Base-by-base conservation (phyloP, 2,329 filamentous ascomycete genomes). In the Sphaceloma murrayae region DNA sequence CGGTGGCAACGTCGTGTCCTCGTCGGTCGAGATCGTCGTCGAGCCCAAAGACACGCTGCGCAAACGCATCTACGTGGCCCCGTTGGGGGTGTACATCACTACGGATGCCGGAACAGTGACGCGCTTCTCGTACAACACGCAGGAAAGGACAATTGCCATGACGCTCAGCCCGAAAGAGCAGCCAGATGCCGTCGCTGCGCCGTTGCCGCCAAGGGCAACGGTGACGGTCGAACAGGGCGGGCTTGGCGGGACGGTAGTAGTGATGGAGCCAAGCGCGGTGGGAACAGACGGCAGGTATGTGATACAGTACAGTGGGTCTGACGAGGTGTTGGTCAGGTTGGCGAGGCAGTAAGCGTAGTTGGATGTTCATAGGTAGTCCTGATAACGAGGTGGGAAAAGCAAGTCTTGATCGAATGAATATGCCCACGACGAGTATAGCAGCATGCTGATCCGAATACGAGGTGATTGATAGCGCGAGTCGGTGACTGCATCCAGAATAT, bases 31-130 rank as follows among this genome's bases (percentile, higher is more conserved):
- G 0, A 54, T 66, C 7, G 58, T 48, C 0, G 67, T 74, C 0
- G 48, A 58, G 40, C 65, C 68, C 0, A 64, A 55, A 16, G 72
- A 73, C 48, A 65, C 69, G 0, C 66, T 73, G 2, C 60, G 65
- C n/a, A 61, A 63, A 27, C 62, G 64, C 19, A 59, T 74, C 1
- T 75, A 71, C 39, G 59, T 75, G 6, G 71, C 67, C 0, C 63
- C 67, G 0, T 22, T 72, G 19, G 66, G 67, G 0, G 34, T 72
- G 5, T 50, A 60, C 43, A 43, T 73, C 3, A 57, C 58, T 0
- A 48, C 67, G 6, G 68, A 72, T 45, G 67, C 67, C 0, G 70
- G 68, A 1, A 60, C 58, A 0, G 66, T 74, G 5, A 48, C 54
- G 3, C 49, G 56, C 10, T 62, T 72, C 17, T 56, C 46, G 0